phyloP scores from a whole-genome alignment of 441 rosid species.

The Hypseocharis bilobata region DNA sequence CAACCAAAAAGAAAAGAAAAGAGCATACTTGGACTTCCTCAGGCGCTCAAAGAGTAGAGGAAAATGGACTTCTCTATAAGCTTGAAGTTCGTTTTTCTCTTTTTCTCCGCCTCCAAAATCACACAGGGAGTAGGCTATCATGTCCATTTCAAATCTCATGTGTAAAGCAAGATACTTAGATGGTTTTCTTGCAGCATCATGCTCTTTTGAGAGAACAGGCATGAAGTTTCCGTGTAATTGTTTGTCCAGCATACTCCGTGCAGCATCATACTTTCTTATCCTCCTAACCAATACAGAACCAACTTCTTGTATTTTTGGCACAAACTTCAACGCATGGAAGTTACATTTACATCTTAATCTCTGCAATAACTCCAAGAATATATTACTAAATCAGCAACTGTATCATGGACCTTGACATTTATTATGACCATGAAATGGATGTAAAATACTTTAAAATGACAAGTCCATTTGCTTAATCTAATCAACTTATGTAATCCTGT shows the following conservation, averaged over 20 bases:
- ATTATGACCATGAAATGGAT: too few relatives aligned
- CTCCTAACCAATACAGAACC: conserved; percentile 60
- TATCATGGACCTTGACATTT: neutral
- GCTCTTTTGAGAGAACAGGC: conserved; percentile 22
- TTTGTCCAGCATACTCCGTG: conserved; percentile 41
- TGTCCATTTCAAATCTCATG: conserved; percentile 84
- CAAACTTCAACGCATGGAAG: conserved; percentile 76
- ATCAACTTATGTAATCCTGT: too few relatives aligned
- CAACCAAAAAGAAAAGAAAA: conserved; percentile 5
- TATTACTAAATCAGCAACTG: conserved; percentile 1
- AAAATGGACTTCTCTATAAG: conserved; percentile 72
- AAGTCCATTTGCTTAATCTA: too few relatives aligned
- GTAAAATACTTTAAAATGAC: too few relatives aligned
- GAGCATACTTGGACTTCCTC: conserved; percentile 42
- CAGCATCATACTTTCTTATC: conserved; percentile 46
- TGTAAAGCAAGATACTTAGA: conserved; percentile 71
- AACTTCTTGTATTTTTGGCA: conserved; percentile 57
- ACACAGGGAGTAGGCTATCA: conserved; percentile 86
- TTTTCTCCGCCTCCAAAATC: conserved; percentile 77
- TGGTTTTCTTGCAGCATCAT: conserved; percentile 25
- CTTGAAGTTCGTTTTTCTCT: conserved; percentile 66
- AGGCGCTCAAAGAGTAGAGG: conserved; percentile 63
- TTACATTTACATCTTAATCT: conserved; percentile 83
- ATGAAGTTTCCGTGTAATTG: conserved; percentile 55
- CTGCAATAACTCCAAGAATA: conserved; percentile 31